These are phyloP conservation scores for Cydonia oblonga DNA, from an alignment of 331 rosid species.

Conservation along the genomic window DNA sequence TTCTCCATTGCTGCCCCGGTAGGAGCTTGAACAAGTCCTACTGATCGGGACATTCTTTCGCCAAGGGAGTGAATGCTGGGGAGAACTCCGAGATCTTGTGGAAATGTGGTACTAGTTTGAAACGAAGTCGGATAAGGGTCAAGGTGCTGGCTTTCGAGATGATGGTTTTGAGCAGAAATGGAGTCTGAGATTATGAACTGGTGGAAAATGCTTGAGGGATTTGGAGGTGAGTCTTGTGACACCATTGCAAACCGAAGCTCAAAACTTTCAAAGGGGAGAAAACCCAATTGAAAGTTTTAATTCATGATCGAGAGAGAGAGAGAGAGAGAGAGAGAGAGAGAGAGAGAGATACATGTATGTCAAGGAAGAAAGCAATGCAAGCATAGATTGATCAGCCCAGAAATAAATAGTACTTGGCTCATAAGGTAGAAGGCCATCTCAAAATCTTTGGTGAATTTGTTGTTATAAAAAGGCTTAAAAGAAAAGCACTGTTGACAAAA, in stretches of 20 bases:
- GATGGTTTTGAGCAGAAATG: constrained; percentile 43
- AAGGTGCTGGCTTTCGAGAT: constrained; percentile 42
- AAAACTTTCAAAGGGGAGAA: background rate
- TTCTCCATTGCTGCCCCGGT: constrained; percentile 44
- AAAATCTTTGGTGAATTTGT: constrained; percentile 22
- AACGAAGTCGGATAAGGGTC: constrained; percentile 40
- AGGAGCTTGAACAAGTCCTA: constrained; percentile 41
- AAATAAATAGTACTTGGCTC: constrained; percentile 4
- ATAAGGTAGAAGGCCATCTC: constrained; percentile 27
- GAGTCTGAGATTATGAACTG: constrained; percentile 43
- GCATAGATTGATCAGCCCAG: background rate
- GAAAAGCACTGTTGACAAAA: constrained; percentile 4
- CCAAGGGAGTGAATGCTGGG: constrained; percentile 46
- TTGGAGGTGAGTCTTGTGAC: constrained; percentile 33
- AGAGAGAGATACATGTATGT: background rate
- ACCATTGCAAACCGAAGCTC: constrained; percentile 12
- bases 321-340: background rate
- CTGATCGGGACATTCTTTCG: constrained; percentile 40
- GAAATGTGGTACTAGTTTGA: constrained; percentile 18
- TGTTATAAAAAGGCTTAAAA: background rate
- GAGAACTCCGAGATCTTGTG: constrained; percentile 27
- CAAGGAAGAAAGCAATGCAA: background rate
- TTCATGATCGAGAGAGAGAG: background rate
- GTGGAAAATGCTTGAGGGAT: constrained; percentile 25
- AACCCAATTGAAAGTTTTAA: background rate